phyloP scores from a whole-genome alignment of 179 eudicot genomes.

The Actinidia arguta region DNA sequence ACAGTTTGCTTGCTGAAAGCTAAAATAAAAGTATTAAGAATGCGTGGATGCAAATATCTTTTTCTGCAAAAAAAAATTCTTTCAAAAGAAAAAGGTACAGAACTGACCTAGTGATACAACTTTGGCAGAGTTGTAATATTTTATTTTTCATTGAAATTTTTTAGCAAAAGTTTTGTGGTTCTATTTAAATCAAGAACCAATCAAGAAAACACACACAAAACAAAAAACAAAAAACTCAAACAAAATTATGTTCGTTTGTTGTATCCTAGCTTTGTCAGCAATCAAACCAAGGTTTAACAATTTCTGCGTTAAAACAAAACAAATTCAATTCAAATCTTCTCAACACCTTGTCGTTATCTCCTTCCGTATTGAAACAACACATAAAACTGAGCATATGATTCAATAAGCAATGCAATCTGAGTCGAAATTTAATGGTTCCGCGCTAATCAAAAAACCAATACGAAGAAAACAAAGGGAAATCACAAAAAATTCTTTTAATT shows the following conservation, averaged over 20 bases:
- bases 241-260: not conserved
- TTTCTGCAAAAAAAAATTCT: not conserved
- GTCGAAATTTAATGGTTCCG: not conserved
- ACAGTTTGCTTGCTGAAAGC: no score
- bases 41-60: not conserved
- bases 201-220: not conserved
- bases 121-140: not conserved
- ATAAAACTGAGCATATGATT: not conserved
- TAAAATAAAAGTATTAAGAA: no score
- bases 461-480: conserved; percentile 4
- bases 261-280: not conserved
- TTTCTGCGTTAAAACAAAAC: not conserved
- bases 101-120: not conserved
- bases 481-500: no score
- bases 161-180: not conserved
- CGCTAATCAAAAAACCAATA: not conserved
- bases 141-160: not conserved
- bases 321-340: not conserved
- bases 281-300: not conserved
- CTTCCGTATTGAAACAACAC: no score
- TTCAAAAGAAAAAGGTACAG: not conserved
- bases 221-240: not conserved
- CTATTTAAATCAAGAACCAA: not conserved
- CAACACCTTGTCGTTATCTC: not conserved
- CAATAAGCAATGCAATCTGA: not conserved